A percentile compares a stretch with the other conserved stretches of the same genome.
These are phyloP conservation scores for Pythium rhizo-oryzae DNA, from an alignment of 352 stramenopile genomes.

Conservation along the genomic window DNA sequence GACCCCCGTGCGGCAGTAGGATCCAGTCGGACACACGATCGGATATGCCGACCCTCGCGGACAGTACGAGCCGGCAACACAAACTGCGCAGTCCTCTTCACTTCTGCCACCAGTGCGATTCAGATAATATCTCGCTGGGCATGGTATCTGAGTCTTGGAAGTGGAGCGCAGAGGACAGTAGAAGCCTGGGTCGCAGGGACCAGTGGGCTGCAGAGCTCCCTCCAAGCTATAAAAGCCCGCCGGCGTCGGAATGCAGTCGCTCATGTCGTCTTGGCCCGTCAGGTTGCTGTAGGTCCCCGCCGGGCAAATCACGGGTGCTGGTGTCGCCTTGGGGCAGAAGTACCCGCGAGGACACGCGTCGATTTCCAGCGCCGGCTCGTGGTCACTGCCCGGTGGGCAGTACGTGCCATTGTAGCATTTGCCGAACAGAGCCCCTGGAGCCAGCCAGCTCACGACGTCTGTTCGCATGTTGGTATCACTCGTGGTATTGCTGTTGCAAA, in stretches of 20 bases:
- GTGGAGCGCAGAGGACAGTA: slow-evolving; percentile 84
- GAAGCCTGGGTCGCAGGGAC: slow-evolving; percentile 70
- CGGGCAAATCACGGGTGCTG: slow-evolving; percentile 71
- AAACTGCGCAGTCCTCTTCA: slow-evolving; percentile 78
- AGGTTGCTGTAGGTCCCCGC: slow-evolving; percentile 87
- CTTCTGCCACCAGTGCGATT: slow-evolving; percentile 57
- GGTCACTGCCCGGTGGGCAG: slow-evolving; percentile 66
- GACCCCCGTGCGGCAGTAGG: slow-evolving; percentile 88
- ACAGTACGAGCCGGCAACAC: slow-evolving; percentile 70
- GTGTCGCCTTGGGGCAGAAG: slow-evolving; percentile 77
- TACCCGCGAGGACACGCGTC: slow-evolving; percentile 83
- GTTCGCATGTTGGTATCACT: slow-evolving; percentile 66
- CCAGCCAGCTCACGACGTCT: slow-evolving; percentile 54
- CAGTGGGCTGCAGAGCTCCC: slow-evolving; percentile 58
- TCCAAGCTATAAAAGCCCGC: slow-evolving; percentile 70
- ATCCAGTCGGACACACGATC: slow-evolving; percentile 72
- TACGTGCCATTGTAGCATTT: slow-evolving; percentile 90
- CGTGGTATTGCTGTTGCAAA: slow-evolving; percentile 76
- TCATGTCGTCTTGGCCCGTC: slow-evolving; percentile 70
- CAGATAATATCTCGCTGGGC: slow-evolving; percentile 77
- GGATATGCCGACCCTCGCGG: slow-evolving; percentile 65
- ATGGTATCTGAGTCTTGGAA: slow-evolving; percentile 71
- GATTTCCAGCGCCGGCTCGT: slow-evolving; percentile 65
- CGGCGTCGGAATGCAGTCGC: slow-evolving; percentile 75
- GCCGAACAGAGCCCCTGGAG: slow-evolving; percentile 61